These are phyloP conservation scores for Venustampulla echinocandica DNA, from an alignment of 495 filamentous ascomycete species.

Conservation along the genomic window DNA sequence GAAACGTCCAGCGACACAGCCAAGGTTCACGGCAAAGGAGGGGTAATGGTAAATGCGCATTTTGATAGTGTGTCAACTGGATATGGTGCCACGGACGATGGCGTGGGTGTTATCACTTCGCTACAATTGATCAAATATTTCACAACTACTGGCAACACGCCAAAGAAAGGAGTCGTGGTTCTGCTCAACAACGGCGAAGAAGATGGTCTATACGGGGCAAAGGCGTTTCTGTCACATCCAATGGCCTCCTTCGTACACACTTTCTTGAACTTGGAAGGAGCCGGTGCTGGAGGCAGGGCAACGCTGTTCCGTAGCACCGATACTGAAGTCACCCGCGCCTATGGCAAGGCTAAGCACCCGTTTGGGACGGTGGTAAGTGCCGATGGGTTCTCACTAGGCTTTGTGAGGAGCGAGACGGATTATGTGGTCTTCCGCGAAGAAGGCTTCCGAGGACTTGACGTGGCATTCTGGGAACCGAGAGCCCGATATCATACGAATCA, in stretches of 20 bases:
- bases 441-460: slow-evolving; percentile 80
- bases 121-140: slow-evolving; percentile 89
- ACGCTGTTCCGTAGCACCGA: slow-evolving; percentile 82
- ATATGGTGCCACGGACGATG: slow-evolving; percentile 85
- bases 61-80: slow-evolving; percentile 93
- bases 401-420: slow-evolving; percentile 81
- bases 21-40: slow-evolving; percentile 51
- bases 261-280: slow-evolving; percentile 91
- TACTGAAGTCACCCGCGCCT: slow-evolving; percentile 73
- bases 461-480: slow-evolving; percentile 81
- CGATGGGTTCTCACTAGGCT: slow-evolving; percentile 71
- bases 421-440: slow-evolving; percentile 78
- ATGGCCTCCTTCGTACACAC: slow-evolving; percentile 67
- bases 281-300: slow-evolving; percentile 85
- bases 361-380: slow-evolving; percentile 75
- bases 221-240: slow-evolving; percentile 76
- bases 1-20: slow-evolving; percentile 28
- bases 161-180: slow-evolving; percentile 70
- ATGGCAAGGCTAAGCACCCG: slow-evolving; percentile 60
- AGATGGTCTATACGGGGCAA: slow-evolving; percentile 83
- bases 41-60: slow-evolving; percentile 88
- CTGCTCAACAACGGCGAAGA: slow-evolving; percentile 96
- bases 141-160: slow-evolving; percentile 63
- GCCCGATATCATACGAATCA: slow-evolving; percentile 86
- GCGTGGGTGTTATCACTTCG: slow-evolving; percentile 76